phyloP scores from a whole-genome alignment of 768 basidiomycete genomes.

The Auriscalpium orientale region DNA sequence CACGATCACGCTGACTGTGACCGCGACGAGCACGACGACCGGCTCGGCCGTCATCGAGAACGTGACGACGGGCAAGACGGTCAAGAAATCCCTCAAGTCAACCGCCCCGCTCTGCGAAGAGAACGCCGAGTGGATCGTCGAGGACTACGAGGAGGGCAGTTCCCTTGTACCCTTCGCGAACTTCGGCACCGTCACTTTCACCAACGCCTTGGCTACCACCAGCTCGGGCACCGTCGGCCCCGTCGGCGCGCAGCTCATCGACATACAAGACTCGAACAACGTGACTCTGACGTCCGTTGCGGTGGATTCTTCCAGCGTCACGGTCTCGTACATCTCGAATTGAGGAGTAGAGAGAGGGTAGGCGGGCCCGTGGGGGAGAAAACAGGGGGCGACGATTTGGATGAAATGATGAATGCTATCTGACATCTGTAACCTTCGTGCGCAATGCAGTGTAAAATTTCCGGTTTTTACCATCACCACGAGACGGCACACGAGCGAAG shows the following conservation, averaged over 20 bases:
- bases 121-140: constrained; percentile 29
- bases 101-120: constrained; percentile 17
- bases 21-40: constrained; percentile 14
- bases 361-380: background rate
- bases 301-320: constrained; percentile 19
- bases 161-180: constrained; percentile 24
- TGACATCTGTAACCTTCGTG: too few relatives aligned
- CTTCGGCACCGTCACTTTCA: constrained; percentile 27
- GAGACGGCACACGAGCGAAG: too few relatives aligned
- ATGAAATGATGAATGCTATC: too few relatives aligned
- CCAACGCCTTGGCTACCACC: constrained; percentile 20
- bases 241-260: constrained; percentile 21
- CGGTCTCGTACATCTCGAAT: constrained; percentile 20
- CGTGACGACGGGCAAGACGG: constrained; percentile 15
- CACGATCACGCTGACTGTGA: constrained; percentile 17
- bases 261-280: constrained; percentile 14
- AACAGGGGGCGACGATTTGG: too few relatives aligned
- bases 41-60: constrained; percentile 19
- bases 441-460: too few relatives aligned
- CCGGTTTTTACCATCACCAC: too few relatives aligned
- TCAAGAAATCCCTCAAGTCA: constrained; percentile 20
- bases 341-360: background rate
- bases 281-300: constrained; percentile 19
- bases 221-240: constrained; percentile 18
- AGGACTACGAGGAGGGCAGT: constrained; percentile 17